Percentiles rank a stretch among this genome's conserved stretches.
Conservation (phyloP, 768 basidiomycete species). For the Phaeotremella skinneri region DNA sequence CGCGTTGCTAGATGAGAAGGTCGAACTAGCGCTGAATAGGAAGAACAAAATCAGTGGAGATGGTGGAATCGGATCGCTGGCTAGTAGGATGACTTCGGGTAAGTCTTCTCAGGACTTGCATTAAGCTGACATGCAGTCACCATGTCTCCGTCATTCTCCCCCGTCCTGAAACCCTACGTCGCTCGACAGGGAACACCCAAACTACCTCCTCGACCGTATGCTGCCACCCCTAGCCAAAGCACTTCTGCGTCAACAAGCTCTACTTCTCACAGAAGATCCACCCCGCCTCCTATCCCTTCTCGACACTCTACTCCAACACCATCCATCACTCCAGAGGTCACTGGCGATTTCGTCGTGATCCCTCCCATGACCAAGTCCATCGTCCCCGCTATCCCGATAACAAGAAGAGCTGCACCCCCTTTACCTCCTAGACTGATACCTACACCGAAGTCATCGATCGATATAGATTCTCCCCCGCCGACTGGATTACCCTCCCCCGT, state of each 20-base stretch:
- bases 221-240: constrained; percentile 16
- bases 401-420: not conserved
- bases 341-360: constrained; percentile 29
- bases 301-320: constrained; percentile 12
- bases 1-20: constrained; percentile 19
- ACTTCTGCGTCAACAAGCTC: not conserved
- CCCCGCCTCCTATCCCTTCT: constrained; percentile 13
- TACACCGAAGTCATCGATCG: constrained; percentile 14
- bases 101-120: constrained; percentile 3
- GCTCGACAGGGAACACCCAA: constrained; percentile 1
- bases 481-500: constrained; percentile 23
- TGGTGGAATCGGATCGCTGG: constrained; percentile 17
- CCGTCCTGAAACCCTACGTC: not conserved
- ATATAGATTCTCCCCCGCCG: constrained; percentile 28
- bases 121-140: not conserved
- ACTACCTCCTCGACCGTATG: constrained; percentile 16
- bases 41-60: not conserved
- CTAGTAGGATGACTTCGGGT: constrained; percentile 16
- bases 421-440: not conserved
- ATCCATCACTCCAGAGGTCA: constrained; percentile 29
- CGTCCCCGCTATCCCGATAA: not conserved
- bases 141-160: not conserved
- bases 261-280: constrained; percentile 1
- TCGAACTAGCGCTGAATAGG: constrained; percentile 13
- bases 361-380: not conserved